A percentile compares a stretch with the other conserved stretches of the same genome.
Conservation (phyloP, 805 yeast genomes). For the Nakazawaea molendinolei region DNA sequence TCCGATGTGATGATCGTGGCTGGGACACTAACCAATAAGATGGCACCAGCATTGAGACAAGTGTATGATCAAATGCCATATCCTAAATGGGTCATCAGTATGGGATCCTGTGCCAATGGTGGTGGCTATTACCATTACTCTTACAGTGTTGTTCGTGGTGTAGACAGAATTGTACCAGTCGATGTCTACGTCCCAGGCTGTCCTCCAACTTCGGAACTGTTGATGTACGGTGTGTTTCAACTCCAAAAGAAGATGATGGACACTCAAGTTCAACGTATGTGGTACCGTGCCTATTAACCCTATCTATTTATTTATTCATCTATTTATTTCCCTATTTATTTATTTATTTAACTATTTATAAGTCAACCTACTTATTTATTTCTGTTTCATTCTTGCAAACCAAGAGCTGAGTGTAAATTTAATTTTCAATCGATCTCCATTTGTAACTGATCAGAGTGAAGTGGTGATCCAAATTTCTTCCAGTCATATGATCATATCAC, state of each 20-base stretch:
- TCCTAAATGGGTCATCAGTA: constrained; percentile 90
- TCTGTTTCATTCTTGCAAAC: background rate
- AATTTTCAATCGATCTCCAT: background rate
- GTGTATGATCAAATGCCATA: constrained; percentile 94
- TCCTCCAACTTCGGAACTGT: constrained; percentile 88
- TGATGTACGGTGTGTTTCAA: constrained; percentile 86
- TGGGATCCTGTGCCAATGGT: constrained; percentile 94
- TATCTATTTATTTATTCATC: constrained; percentile 3
- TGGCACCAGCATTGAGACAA: constrained; percentile 92
- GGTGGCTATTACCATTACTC: constrained; percentile 92
- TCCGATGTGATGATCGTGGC: constrained; percentile 91
- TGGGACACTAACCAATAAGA: constrained; percentile 84
- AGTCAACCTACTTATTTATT: background rate
- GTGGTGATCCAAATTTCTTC: too few species aligned
- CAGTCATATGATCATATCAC: too few species aligned
- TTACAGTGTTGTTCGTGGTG: constrained; percentile 83
- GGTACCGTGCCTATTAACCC: constrained; percentile 56
- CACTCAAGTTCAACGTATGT: constrained; percentile 73
- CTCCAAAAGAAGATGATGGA: constrained; percentile 86
- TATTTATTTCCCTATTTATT: constrained; percentile 8
- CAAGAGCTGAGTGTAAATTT: background rate
- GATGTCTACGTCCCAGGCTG: constrained; percentile 91
- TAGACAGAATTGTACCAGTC: constrained; percentile 83
- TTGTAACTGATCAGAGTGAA: too few species aligned
- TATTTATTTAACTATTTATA: background rate